These are phyloP conservation scores for Epichloe brachyelytri DNA, from an alignment of 2,329 filamentous ascomycete genomes.

Conservation along the genomic window DNA sequence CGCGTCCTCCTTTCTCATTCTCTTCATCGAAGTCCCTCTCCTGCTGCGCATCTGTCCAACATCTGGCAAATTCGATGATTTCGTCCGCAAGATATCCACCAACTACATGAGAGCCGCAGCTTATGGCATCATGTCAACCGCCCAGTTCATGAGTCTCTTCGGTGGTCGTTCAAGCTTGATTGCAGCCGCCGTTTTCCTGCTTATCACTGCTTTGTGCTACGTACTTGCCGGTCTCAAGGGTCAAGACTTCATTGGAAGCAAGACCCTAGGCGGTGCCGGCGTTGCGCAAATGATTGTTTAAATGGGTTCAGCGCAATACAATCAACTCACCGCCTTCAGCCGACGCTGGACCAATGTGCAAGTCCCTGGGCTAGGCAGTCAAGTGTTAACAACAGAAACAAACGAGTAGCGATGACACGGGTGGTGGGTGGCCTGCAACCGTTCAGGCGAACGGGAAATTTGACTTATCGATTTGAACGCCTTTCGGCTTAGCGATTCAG, in stretches of 20 bases:
- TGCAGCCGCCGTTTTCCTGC: conserved; percentile 70
- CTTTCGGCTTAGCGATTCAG: neutral
- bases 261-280: conserved; percentile 86
- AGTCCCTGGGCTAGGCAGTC: neutral
- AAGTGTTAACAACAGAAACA: neutral
- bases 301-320: conserved; percentile 9
- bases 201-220: conserved; percentile 71
- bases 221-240: conserved; percentile 65
- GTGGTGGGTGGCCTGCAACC: neutral
- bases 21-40: conserved; percentile 84
- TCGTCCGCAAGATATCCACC: conserved; percentile 84
- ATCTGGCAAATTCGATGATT: conserved; percentile 72
- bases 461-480: neutral
- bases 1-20: conserved; percentile 56
- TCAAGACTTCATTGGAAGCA: conserved; percentile 81
- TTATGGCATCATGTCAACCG: conserved; percentile 65
- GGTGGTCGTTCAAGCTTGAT: conserved; percentile 58
- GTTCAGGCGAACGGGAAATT: neutral
- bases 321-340: neutral
- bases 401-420: neutral
- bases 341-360: neutral
- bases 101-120: conserved; percentile 93
- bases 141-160: conserved; percentile 77
- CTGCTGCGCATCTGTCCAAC: conserved; percentile 97
- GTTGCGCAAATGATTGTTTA: conserved; percentile 97